phyloP scores from a whole-genome alignment of 2,329 filamentous ascomycete species.

The Xylaria arbuscula region DNA sequence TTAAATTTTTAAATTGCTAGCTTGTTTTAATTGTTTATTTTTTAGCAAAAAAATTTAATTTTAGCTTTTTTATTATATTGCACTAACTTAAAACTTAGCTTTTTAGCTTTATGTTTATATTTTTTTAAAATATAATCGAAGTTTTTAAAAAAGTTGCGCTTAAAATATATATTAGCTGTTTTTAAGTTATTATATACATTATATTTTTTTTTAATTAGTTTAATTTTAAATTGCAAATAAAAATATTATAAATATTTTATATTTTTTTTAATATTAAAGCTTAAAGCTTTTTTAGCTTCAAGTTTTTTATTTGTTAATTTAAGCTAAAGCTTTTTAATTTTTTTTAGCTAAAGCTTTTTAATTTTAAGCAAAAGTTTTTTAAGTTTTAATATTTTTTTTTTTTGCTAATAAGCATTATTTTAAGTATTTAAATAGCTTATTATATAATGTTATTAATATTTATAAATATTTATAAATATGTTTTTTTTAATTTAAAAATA shows the following conservation, averaged over 20 bases:
- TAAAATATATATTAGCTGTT: neutral
- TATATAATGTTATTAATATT: neutral
- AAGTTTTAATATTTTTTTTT: neutral
- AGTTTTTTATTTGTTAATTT: neutral
- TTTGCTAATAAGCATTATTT: neutral
- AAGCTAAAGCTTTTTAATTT: too few relatives aligned
- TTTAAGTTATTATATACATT: neutral
- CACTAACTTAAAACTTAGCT: neutral
- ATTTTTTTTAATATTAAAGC: neutral
- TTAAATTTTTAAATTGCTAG: neutral
- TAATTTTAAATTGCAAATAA: neutral
- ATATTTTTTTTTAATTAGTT: neutral
- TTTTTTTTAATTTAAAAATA: neutral
- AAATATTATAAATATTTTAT: neutral
- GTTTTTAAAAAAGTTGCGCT: neutral
- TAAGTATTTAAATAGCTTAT: neutral
- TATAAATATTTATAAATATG: neutral
- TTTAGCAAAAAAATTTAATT: neutral
- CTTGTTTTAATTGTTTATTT: neutral
- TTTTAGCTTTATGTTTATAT: neutral
- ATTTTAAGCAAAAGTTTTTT: neutral
- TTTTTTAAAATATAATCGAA: neutral
- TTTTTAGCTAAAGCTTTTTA: neutral
- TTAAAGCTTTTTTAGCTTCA: neutral
- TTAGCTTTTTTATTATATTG: neutral